These are phyloP conservation scores for Aspergillus conjunctus DNA, from an alignment of 495 filamentous ascomycete species.

Conservation along the genomic window DNA sequence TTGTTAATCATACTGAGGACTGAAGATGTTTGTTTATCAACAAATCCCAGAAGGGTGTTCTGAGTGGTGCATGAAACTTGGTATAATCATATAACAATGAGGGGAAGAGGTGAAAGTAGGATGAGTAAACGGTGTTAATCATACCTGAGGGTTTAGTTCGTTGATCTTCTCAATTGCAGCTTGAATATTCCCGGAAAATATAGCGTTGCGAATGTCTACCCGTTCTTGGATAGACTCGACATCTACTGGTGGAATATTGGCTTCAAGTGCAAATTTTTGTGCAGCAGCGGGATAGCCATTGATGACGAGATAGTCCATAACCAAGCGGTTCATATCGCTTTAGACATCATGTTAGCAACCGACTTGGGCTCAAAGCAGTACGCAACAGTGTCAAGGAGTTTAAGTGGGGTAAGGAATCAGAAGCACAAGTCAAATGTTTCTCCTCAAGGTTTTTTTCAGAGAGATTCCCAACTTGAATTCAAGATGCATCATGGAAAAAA, in stretches of 20 bases:
- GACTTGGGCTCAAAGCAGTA: neutral
- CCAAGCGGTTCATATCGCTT: constrained; percentile 92
- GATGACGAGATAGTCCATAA: constrained; percentile 96
- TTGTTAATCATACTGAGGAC: constrained; percentile 88
- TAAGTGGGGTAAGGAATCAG: constrained; percentile 49
- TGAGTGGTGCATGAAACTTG: constrained; percentile 99
- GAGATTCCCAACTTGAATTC: constrained; percentile 99
- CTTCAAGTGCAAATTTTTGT: constrained; percentile 89
- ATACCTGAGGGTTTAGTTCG: constrained; percentile 86
- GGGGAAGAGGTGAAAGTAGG: constrained; percentile 15
- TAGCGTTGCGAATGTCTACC: constrained; percentile 76
- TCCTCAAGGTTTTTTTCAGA: constrained; percentile 87
- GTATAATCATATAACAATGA: constrained; percentile 83
- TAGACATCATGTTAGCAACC: constrained; percentile 34
- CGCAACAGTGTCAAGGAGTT: constrained; percentile 12
- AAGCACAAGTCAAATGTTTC: constrained; percentile 75
- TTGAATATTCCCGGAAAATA: constrained; percentile 82
- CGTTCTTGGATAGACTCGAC: constrained; percentile 72
- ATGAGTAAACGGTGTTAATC: constrained; percentile 31
- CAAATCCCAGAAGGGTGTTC: constrained; percentile 75
- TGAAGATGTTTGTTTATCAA: constrained; percentile 96
- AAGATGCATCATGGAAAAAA: constrained; percentile 71
- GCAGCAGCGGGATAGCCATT: constrained; percentile 95
- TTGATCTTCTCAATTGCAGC: constrained; percentile 84
- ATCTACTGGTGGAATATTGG: constrained; percentile 78